These are phyloP conservation scores for Artomyces pyxidatus DNA, from an alignment of 768 basidiomycete species.

Conservation along the genomic window DNA sequence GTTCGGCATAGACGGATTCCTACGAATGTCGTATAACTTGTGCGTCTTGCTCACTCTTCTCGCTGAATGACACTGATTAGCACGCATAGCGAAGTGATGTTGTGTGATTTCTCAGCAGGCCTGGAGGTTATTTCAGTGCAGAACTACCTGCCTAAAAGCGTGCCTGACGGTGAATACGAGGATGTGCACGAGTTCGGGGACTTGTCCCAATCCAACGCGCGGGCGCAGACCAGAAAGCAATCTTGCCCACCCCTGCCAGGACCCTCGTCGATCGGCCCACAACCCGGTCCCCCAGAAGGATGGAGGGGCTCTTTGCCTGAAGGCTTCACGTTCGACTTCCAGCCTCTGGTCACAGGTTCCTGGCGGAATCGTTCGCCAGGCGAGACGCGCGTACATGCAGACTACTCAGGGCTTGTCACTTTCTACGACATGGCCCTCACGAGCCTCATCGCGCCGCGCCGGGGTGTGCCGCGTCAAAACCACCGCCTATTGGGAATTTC, in stretches of 20 bases:
- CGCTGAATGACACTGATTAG: too few relatives aligned
- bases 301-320: slow-evolving; percentile 10
- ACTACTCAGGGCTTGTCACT: slow-evolving; percentile 34
- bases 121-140: slow-evolving; percentile 7
- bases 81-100: slow-evolving; percentile 12
- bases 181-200: neutral
- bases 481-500: slow-evolving; percentile 30
- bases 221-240: too few relatives aligned
- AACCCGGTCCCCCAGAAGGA: slow-evolving; percentile 3
- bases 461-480: slow-evolving; percentile 25
- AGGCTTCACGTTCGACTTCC: neutral
- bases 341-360: slow-evolving; percentile 27
- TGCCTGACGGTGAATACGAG: too few relatives aligned
- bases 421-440: slow-evolving; percentile 35
- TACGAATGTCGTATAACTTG: slow-evolving; percentile 14
- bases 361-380: slow-evolving; percentile 38
- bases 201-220: neutral
- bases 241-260: too few relatives aligned
- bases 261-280: neutral
- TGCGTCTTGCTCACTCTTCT: neutral
- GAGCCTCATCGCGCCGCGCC: slow-evolving; percentile 26
- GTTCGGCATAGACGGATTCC: slow-evolving; percentile 26
- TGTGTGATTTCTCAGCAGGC: slow-evolving; percentile 5
- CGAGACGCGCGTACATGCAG: slow-evolving; percentile 36
- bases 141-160: neutral